These are phyloP conservation scores for Apocynum venetum DNA, from an alignment of 257 asterid species.

Conservation along the genomic window DNA sequence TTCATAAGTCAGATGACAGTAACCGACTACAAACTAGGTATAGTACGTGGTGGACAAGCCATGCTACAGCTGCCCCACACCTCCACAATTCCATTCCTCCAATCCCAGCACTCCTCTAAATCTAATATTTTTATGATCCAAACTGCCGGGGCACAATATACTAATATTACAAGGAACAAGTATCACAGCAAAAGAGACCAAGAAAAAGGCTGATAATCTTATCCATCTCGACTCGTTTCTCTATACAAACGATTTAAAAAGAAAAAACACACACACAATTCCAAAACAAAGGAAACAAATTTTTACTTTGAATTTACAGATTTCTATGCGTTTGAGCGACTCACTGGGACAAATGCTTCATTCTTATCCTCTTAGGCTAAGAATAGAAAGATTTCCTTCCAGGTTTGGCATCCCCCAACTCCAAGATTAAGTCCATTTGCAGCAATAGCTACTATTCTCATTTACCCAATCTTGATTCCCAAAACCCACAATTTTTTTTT, in stretches of 20 bases:
- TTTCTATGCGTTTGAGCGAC: not conserved
- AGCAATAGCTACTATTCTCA: not conserved
- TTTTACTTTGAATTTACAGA: not conserved
- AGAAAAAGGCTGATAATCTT: conserved; percentile 3
- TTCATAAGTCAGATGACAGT: too few species aligned
- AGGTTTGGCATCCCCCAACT: not conserved
- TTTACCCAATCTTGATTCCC: not conserved
- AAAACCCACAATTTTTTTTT: not conserved
- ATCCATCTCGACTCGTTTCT: not conserved
- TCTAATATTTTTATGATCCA: not conserved
- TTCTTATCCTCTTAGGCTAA: not conserved
- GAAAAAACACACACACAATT: not conserved
- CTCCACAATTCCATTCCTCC: not conserved
- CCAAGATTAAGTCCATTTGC: not conserved
- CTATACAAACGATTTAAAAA: not conserved
- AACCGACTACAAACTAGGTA: too few species aligned
- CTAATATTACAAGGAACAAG: not conserved
- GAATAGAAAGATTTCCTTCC: not conserved
- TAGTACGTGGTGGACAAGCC: not conserved
- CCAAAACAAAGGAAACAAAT: not conserved
- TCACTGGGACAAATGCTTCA: not conserved
- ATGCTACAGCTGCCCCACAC: not conserved
- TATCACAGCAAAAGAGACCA: not conserved
- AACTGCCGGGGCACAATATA: not conserved
- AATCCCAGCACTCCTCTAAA: not conserved